These are phyloP conservation scores for Mitragyna speciosa DNA, from an alignment of 257 asterid genomes.

Conservation along the genomic window DNA sequence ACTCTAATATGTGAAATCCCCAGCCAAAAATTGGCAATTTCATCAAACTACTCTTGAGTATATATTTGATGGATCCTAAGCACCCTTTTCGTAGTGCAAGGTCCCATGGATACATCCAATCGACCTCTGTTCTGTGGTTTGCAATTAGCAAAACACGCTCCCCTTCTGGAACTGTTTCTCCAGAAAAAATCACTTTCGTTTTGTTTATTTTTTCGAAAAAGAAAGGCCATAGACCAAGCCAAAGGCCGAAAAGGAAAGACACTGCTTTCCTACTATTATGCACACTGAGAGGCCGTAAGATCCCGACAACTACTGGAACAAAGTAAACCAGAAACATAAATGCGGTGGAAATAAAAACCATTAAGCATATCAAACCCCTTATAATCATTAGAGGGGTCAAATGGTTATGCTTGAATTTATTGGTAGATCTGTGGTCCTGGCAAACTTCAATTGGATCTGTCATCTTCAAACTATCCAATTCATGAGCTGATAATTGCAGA, in stretches of 20 bases:
- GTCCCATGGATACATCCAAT: constrained; percentile 97
- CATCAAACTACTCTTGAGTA: constrained; percentile 85
- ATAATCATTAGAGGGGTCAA: constrained; percentile 50
- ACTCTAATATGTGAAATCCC: constrained; percentile 87
- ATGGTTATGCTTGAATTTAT: constrained; percentile 40
- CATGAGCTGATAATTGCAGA: neutral
- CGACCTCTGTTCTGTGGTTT: constrained; percentile 90
- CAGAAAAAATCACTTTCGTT: constrained; percentile 75
- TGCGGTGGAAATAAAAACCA: constrained; percentile 58
- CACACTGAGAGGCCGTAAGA: constrained; percentile 54
- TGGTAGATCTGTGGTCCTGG: neutral
- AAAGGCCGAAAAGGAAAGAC: constrained; percentile 59
- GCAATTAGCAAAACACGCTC: constrained; percentile 77
- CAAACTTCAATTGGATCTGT: constrained; percentile 17
- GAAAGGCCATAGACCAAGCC: constrained; percentile 98
- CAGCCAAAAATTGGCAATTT: constrained; percentile 85
- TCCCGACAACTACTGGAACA: constrained; percentile 44
- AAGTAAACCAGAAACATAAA: constrained; percentile 57
- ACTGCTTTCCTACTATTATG: constrained; percentile 61
- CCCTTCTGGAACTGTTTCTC: constrained; percentile 61
- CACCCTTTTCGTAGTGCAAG: constrained; percentile 80
- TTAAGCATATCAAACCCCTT: constrained; percentile 60
- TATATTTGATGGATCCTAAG: constrained; percentile 68
- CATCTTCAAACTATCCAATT: constrained; percentile 7
- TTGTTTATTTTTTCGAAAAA: constrained; percentile 71